Evolutionary conservation across 805 yeast genomes (phyloP).

Genomic region (Wickerhamomyces hampshirensis): DNA sequence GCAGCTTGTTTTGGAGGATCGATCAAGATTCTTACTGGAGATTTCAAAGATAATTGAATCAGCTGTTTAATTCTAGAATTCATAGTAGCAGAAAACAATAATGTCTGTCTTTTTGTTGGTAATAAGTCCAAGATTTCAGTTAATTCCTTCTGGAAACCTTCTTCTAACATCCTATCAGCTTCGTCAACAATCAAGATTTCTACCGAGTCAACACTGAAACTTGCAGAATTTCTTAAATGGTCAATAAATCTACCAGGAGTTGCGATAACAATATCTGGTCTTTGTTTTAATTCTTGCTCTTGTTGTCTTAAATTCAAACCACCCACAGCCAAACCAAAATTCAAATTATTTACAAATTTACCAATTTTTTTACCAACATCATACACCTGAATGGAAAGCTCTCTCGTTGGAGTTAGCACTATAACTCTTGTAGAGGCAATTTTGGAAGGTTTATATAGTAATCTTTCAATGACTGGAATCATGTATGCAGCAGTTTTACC

Average conservation of each 20-base stretch:
- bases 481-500: slow-evolving; percentile 99
- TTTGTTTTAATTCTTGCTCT: slow-evolving; percentile 84
- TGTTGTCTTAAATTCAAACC: slow-evolving; percentile 94
- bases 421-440: slow-evolving; percentile 86
- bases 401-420: slow-evolving; percentile 94
- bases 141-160: slow-evolving; percentile 94
- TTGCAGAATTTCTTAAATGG: slow-evolving; percentile 91
- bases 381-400: slow-evolving; percentile 90
- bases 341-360: slow-evolving; percentile 65
- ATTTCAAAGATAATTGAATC: slow-evolving; percentile 80
- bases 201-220: slow-evolving; percentile 84
- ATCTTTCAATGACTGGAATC: slow-evolving; percentile 92
- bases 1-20: slow-evolving; percentile 97
- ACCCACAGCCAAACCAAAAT: slow-evolving; percentile 97
- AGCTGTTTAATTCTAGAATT: slow-evolving; percentile 85
- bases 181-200: slow-evolving; percentile 94
- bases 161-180: slow-evolving; percentile 99
- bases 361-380: slow-evolving; percentile 90
- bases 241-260: slow-evolving; percentile 99
- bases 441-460: slow-evolving; percentile 82
- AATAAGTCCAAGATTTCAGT: slow-evolving; percentile 83
- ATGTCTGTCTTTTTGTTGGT: slow-evolving; percentile 89
- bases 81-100: slow-evolving; percentile 97
- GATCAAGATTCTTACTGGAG: slow-evolving; percentile 92
- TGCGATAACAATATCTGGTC: slow-evolving; percentile 96